Conservation (phyloP, 352 stramenopile genomes). For the Pythium chondricola region DNA sequence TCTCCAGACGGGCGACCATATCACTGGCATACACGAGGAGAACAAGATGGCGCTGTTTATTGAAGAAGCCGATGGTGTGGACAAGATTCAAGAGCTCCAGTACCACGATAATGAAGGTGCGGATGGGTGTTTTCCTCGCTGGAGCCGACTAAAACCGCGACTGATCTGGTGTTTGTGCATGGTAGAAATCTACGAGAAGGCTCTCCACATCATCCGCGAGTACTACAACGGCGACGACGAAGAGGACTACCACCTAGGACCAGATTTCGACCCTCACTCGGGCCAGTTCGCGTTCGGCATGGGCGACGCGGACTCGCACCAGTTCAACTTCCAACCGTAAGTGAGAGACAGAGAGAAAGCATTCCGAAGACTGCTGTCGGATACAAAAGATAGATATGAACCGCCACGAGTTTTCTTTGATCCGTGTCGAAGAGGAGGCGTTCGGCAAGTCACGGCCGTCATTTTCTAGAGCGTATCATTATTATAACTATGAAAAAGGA, state of each 20-base stretch:
- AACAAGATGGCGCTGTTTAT: slow-evolving; percentile 96
- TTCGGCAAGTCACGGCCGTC: not conserved
- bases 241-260: slow-evolving; percentile 73
- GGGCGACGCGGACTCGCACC: slow-evolving; percentile 6
- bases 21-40: slow-evolving; percentile 73
- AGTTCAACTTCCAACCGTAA: slow-evolving; percentile 17
- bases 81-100: slow-evolving; percentile 97
- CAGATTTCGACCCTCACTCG: slow-evolving; percentile 38
- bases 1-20: slow-evolving; percentile 79
- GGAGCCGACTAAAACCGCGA: too few species aligned
- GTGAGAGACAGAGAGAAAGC: too few species aligned
- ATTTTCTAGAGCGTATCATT: slow-evolving; percentile 11
- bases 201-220: slow-evolving; percentile 93
- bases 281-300: slow-evolving; percentile 68
- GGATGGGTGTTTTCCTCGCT: not conserved
- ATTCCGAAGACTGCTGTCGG: too few species aligned
- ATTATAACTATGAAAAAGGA: slow-evolving; percentile 21
- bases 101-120: slow-evolving; percentile 96
- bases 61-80: slow-evolving; percentile 94
- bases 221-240: slow-evolving; percentile 98
- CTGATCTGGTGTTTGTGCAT: too few species aligned
- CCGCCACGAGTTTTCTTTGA: too few species aligned
- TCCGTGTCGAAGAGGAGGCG: not conserved
- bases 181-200: slow-evolving; percentile 90
- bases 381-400: too few species aligned